A percentile compares a stretch with the other conserved stretches of the same genome.
Conservation (phyloP, 2,329 filamentous ascomycete genomes). For the Pseudocercospora eumusae region DNA sequence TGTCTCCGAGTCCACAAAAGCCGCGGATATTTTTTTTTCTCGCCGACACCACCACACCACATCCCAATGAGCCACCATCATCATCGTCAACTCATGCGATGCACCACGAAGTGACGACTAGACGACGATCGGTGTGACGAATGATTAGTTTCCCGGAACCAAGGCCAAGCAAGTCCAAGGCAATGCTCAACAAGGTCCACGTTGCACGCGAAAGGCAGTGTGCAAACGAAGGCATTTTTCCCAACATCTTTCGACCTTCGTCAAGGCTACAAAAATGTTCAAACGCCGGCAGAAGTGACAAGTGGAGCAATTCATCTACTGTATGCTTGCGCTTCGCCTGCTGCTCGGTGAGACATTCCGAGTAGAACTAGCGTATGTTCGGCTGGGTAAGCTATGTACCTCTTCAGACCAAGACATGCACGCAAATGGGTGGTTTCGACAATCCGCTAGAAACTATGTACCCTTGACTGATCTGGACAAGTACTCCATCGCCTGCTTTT, state of each 20-base stretch:
- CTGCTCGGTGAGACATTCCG: not conserved
- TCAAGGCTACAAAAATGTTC: not conserved
- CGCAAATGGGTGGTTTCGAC: not conserved
- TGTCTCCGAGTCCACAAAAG: no score
- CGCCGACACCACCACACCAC: not conserved
- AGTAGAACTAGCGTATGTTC: not conserved
- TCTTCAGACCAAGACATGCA: not conserved
- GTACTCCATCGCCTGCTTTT: slow-evolving; percentile 7
- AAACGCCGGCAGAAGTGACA: not conserved
- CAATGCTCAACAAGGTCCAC: not conserved
- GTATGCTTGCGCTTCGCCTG: not conserved
- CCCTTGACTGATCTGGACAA: not conserved
- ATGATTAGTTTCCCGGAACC: not conserved
- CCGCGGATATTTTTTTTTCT: no score
- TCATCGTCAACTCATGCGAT: not conserved
- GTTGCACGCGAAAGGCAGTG: not conserved
- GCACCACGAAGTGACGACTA: not conserved
- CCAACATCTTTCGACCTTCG: not conserved
- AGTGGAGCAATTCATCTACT: not conserved
- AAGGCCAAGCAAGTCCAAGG: not conserved
- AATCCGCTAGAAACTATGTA: not conserved
- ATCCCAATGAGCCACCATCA: not conserved
- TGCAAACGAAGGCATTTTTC: not conserved
- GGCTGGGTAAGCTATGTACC: not conserved
- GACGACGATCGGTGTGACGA: not conserved